A percentile compares a stretch with the other conserved stretches of the same genome.
phyloP scores from a whole-genome alignment of 805 yeast species.

The Cyberlindnera euphorbiae region DNA sequence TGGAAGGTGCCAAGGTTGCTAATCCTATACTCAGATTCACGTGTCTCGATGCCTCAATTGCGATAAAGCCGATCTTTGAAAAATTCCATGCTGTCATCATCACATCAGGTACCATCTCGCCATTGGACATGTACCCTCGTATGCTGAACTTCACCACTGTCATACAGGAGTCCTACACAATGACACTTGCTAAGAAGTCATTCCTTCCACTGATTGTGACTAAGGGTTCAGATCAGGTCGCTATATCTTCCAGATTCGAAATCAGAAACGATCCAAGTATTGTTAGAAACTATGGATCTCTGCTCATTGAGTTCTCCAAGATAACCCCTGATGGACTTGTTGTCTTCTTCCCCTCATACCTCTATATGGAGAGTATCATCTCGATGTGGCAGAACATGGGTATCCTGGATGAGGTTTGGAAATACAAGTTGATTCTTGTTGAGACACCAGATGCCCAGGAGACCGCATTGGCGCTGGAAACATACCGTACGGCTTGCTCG shows the following conservation, averaged over 20 bases:
- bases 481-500: conserved; percentile 92
- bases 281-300: conserved; percentile 92
- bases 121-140: conserved; percentile 97
- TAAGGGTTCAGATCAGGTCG: conserved; percentile 97
- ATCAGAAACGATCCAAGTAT: conserved; percentile 97
- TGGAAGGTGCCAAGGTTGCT: conserved; percentile 91
- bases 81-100: conserved; percentile 87
- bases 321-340: conserved; percentile 98
- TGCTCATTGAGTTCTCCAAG: conserved; percentile 87
- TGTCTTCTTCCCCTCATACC: conserved; percentile 93
- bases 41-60: conserved; percentile 96
- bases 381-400: conserved; percentile 99
- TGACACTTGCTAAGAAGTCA: conserved; percentile 90
- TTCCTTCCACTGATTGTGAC: conserved; percentile 95
- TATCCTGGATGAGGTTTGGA: conserved; percentile 96
- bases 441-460: conserved; percentile 99
- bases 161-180: conserved; percentile 89
- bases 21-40: conserved; percentile 92
- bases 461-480: conserved; percentile 90
- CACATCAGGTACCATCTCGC: conserved; percentile 97
- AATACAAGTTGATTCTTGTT: conserved; percentile 87
- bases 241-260: conserved; percentile 93
- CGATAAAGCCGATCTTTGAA: conserved; percentile 95
- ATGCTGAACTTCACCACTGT: conserved; percentile 94
- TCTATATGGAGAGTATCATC: conserved; percentile 96